Conservation (phyloP, 1,139 yeast genomes). For the Torulaspora pretoriensis region DNA sequence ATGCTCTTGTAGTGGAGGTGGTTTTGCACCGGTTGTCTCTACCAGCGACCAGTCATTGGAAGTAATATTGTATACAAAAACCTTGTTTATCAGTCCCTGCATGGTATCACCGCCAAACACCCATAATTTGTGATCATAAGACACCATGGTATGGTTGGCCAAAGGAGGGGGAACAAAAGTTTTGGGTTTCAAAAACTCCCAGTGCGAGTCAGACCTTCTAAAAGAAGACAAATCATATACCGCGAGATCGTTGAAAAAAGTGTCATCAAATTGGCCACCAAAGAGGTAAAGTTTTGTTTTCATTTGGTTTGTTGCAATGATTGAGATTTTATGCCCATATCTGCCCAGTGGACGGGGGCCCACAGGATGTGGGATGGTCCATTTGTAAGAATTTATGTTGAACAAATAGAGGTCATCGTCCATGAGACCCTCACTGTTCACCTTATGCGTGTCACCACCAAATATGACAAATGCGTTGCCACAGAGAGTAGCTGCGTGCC, state of each 20-base stretch:
- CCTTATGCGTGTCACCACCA: conserved; percentile 94
- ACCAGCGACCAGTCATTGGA: conserved; percentile 56
- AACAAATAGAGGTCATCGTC: conserved; percentile 85
- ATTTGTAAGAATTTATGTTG: conserved; percentile 82
- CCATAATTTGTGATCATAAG: conserved; percentile 74
- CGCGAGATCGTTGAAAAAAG: conserved; percentile 79
- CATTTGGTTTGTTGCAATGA: conserved; percentile 55
- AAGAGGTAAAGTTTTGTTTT: conserved; percentile 77
- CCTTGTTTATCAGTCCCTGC: conserved; percentile 65
- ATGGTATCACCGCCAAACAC: conserved; percentile 94
- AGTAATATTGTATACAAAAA: conserved; percentile 77
- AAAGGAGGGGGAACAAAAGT: conserved; percentile 73
- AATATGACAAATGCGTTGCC: conserved; percentile 94
- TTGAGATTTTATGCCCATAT: conserved; percentile 80
- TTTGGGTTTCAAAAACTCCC: conserved; percentile 68
- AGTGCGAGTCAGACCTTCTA: conserved; percentile 73
- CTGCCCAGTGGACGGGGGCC: conserved; percentile 87
- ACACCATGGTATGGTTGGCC: conserved; percentile 85
- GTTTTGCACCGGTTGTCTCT: conserved; percentile 55
- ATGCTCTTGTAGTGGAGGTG: conserved; percentile 90
- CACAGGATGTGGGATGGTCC: conserved; percentile 83
- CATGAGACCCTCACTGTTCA: conserved; percentile 71
- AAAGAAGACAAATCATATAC: conserved; percentile 86
- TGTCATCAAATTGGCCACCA: conserved; percentile 94
- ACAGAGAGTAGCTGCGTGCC: conserved; percentile 87